Evolutionary conservation across 2,329 filamentous ascomycete genomes (phyloP).

Genomic region (Lachnellula subtilissima): DNA sequence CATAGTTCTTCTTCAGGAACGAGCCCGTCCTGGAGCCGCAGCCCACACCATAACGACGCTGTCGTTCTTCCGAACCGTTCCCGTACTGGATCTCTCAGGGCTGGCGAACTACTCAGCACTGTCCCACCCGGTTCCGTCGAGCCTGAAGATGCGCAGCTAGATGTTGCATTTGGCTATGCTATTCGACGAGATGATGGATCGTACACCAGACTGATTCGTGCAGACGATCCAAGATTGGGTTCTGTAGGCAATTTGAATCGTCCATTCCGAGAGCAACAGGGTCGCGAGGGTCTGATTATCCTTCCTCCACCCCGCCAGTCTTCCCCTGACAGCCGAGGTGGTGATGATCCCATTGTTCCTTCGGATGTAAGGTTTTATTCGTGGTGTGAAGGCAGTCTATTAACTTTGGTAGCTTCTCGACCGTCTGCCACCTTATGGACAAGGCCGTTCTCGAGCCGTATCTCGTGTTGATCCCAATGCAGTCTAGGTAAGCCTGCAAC

Average conservation of each 20-base stretch:
- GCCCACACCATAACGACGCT: not conserved
- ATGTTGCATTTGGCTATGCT: constrained; percentile 43
- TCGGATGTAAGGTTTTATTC: constrained; percentile 12
- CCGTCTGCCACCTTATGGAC: not conserved
- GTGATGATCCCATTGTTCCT: constrained; percentile 15
- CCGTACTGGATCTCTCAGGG: not conserved
- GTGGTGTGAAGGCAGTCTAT: not conserved
- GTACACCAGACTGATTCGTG: constrained; percentile 51
- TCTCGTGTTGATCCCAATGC: not conserved
- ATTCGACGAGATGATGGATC: constrained; percentile 49
- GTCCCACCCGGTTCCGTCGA: constrained; percentile 21
- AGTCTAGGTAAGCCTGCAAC: not conserved
- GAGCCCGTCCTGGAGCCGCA: not conserved
- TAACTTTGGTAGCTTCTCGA: constrained; percentile 12
- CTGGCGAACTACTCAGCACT: constrained; percentile 14
- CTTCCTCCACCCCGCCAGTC: constrained; percentile 20
- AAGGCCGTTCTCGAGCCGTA: not conserved
- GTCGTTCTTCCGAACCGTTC: not conserved
- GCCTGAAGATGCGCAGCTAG: constrained; percentile 21
- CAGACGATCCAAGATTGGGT: constrained; percentile 47
- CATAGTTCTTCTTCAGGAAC: not conserved
- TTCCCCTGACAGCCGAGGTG: constrained; percentile 11
- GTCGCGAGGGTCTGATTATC: constrained; percentile 30
- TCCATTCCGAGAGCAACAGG: constrained; percentile 25
- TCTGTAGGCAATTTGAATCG: constrained; percentile 46